Evolutionary conservation across 495 filamentous ascomycete genomes (phyloP), one percentile per base, ranked within the genome.

Genomic region (Physcia stellaris): DNA sequence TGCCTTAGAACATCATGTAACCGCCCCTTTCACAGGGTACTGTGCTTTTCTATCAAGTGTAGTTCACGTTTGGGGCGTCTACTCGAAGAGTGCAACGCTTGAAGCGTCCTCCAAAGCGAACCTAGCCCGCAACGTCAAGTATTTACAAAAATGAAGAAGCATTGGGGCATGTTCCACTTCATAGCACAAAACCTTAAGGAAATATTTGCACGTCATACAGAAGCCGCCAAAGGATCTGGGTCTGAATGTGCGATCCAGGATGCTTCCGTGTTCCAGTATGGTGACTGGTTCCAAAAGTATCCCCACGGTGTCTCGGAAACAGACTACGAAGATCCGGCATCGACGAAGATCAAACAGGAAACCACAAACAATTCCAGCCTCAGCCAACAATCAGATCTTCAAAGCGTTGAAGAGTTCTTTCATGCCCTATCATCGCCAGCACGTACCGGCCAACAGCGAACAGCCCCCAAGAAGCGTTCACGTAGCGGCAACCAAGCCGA

Each of bases 111-210:
- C 84, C 19, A 94, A 87, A 59, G 75, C 79, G 48, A 83, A 93
- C 52, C 71, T 95, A n/a, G 76, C 80, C 2, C 82, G 77, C 41
- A 95, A 93, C 29, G 79, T 95, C 44, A 79, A 80, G 48, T 98
- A 92, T 44, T 98, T 18, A 76, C 77, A 44, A 88, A 88, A 56
- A 90, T 95, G 80, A 94, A 92, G 62, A 82, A 80, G 43, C 86
- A 90, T 53, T 98, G 90, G 90, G 90, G 87, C 39, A 86, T 94
- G 77, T 94, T 95, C 54, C 84, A 92, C 53, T 94, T 82, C 57
- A 88, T 95, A 75, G 79, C 81, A 2, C 85, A 95, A 50, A 92
- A 88, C 53, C 69, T 94, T 20, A 87, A 88, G 42, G 83, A 90
- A 41, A 77, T 90, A 40, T 98, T 92, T 56, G 73, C 78, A 35